Evolutionary conservation across 495 filamentous ascomycete species (phyloP).

Genomic region (Articulospora tetracladia): DNA sequence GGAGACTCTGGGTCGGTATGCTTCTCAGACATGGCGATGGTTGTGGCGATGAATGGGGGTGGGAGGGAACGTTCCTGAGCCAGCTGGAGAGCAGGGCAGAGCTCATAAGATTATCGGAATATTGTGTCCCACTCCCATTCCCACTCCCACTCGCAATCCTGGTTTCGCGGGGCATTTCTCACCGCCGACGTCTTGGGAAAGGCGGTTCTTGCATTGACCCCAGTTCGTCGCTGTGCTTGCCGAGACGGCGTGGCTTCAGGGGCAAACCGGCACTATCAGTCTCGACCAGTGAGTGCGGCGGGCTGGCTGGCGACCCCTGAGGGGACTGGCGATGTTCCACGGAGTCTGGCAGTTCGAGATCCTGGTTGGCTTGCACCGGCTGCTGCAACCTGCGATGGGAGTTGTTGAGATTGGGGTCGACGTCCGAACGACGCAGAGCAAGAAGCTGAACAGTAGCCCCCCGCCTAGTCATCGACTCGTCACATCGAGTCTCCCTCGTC

Average conservation of each 20-base stretch:
- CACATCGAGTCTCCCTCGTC: too few relatives aligned
- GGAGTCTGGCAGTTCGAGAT: too few relatives aligned
- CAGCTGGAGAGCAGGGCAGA: neutral
- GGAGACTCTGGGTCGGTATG: conserved; percentile 8
- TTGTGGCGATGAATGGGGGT: neutral
- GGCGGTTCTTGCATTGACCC: neutral
- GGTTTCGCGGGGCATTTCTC: neutral
- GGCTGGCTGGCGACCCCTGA: too few relatives aligned
- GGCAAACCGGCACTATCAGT: neutral
- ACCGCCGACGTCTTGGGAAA: neutral
- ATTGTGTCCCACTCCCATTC: neutral
- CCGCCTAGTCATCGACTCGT: too few relatives aligned
- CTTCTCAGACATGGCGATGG: conserved; percentile 5
- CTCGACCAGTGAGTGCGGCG: too few relatives aligned
- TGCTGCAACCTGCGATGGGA: too few relatives aligned
- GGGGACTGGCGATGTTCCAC: too few relatives aligned
- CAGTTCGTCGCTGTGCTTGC: neutral
- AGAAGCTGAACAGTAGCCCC: too few relatives aligned
- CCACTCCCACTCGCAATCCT: neutral
- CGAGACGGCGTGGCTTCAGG: neutral
- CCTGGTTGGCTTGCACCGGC: too few relatives aligned
- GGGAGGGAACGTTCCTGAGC: neutral
- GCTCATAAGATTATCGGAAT: neutral
- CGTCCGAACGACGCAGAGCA: too few relatives aligned
- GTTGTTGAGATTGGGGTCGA: too few relatives aligned